Evolutionary conservation across 2,329 filamentous ascomycete species (phyloP).

Genomic region (Bisporella sp.): DNA sequence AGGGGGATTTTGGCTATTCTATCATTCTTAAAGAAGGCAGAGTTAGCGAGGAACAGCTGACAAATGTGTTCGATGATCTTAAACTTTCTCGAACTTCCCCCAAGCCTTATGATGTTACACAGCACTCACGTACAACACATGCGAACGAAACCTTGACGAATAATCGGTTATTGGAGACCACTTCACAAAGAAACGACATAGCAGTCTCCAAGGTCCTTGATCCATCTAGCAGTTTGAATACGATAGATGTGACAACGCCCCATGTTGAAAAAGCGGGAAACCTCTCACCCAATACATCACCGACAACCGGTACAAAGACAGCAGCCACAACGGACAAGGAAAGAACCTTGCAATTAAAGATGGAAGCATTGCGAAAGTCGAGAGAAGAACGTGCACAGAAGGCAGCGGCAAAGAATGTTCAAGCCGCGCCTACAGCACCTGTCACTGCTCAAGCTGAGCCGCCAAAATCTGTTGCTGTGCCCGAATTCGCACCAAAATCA

Average conservation of each 20-base stretch:
- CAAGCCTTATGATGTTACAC: no score
- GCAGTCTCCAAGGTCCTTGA: neutral
- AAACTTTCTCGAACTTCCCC: conserved; percentile 37
- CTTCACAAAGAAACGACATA: neutral
- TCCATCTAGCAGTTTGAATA: neutral
- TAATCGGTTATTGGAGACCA: neutral
- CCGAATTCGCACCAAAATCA: neutral
- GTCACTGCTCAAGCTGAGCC: conserved; percentile 2
- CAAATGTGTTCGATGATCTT: conserved; percentile 58
- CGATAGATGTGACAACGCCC: neutral
- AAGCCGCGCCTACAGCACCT: conserved; percentile 3
- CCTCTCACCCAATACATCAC: neutral
- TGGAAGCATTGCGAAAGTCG: conserved; percentile 64
- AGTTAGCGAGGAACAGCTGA: neutral
- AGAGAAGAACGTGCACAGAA: conserved; percentile 37
- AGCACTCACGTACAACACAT: conserved; percentile 14
- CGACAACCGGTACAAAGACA: conserved; percentile 2
- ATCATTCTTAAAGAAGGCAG: conserved; percentile 64
- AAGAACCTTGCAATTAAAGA: conserved; percentile 60
- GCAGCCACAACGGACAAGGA: conserved; percentile 55
- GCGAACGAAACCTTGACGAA: neutral
- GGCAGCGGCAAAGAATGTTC: conserved; percentile 26
- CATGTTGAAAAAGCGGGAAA: neutral
- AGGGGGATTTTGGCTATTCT: conserved; percentile 64
- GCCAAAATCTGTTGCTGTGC: neutral